Percentiles rank a stretch among this genome's conserved stretches.
phyloP scores from a whole-genome alignment of 2,329 filamentous ascomycete species.

The Microascus cirrosus region DNA sequence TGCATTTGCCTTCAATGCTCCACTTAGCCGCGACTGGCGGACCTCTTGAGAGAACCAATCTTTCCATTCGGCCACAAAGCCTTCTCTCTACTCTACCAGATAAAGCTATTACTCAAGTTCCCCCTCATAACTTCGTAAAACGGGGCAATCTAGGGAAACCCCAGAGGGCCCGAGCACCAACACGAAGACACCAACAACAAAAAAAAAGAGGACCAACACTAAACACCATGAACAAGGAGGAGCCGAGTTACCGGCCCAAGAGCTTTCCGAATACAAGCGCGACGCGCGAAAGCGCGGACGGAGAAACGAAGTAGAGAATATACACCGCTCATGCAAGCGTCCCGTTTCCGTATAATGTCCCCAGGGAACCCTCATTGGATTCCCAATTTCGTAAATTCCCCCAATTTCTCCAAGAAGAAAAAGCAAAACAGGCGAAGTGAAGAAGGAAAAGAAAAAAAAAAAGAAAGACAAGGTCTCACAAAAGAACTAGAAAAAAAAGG shows the following conservation, averaged over 20 bases:
- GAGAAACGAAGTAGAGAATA: background rate
- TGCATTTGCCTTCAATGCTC: too few species aligned
- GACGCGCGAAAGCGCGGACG: background rate
- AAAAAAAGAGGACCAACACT: background rate
- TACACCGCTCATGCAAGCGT: background rate
- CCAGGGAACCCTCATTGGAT: background rate
- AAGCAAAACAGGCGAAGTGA: constrained; percentile 5
- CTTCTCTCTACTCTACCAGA: background rate
- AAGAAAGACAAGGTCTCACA: constrained; percentile 1
- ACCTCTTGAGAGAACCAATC: background rate
- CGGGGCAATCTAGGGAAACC: background rate
- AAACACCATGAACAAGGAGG: background rate
- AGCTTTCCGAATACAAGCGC: background rate
- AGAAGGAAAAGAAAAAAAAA: constrained; percentile 7
- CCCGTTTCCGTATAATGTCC: background rate
- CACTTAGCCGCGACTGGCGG: too few species aligned
- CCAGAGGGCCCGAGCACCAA: background rate
- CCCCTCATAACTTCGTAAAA: constrained; percentile 1
- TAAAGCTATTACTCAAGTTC: background rate
- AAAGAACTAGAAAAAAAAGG: background rate
- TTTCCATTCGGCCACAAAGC: background rate
- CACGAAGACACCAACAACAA: background rate
- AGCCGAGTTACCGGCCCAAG: background rate
- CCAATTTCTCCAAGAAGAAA: background rate
- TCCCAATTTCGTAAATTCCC: background rate